phyloP scores from a whole-genome alignment of 192 early-diverging fungal species.

The Bifiguratus adelaidae region DNA sequence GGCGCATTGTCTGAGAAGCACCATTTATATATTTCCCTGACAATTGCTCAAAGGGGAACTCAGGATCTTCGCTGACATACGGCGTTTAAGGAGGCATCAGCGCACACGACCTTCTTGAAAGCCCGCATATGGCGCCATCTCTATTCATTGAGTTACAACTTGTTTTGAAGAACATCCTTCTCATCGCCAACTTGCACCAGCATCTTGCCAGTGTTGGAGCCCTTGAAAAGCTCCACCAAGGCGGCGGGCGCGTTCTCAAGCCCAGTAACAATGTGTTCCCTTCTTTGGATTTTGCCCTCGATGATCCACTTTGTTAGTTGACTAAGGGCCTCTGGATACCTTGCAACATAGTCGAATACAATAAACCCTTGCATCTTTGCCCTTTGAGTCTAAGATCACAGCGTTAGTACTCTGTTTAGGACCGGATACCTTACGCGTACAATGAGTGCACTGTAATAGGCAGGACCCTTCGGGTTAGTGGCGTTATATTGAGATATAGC shows the following conservation, averaged over 20 bases:
- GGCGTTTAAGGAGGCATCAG: too few species aligned
- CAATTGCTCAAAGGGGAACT: too few species aligned
- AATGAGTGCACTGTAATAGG: slow-evolving; percentile 29
- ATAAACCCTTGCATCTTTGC: slow-evolving; percentile 43
- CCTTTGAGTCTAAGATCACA: too few species aligned
- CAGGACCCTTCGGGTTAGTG: slow-evolving; percentile 20
- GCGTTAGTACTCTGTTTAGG: not conserved
- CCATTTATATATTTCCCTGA: too few species aligned
- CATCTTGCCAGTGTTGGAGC: slow-evolving; percentile 41
- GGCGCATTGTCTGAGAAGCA: too few species aligned
- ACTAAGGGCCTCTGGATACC: slow-evolving; percentile 20
- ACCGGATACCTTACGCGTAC: not conserved
- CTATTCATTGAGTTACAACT: too few species aligned
- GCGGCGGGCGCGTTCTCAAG: slow-evolving; percentile 38
- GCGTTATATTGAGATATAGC: slow-evolving; percentile 38
- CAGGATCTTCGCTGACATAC: too few species aligned
- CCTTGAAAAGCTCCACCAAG: slow-evolving; percentile 32
- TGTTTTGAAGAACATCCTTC: not conserved
- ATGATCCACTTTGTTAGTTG: slow-evolving; percentile 33
- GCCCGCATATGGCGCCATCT: too few species aligned
- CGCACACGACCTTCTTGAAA: too few species aligned
- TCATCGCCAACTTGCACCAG: slow-evolving; percentile 27
- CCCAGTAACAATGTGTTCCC: slow-evolving; percentile 26
- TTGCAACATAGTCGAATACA: slow-evolving; percentile 12
- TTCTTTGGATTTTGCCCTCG: slow-evolving; percentile 29